phyloP scores from a whole-genome alignment of 768 basidiomycete species.

The Gloeostereum incarnatum region DNA sequence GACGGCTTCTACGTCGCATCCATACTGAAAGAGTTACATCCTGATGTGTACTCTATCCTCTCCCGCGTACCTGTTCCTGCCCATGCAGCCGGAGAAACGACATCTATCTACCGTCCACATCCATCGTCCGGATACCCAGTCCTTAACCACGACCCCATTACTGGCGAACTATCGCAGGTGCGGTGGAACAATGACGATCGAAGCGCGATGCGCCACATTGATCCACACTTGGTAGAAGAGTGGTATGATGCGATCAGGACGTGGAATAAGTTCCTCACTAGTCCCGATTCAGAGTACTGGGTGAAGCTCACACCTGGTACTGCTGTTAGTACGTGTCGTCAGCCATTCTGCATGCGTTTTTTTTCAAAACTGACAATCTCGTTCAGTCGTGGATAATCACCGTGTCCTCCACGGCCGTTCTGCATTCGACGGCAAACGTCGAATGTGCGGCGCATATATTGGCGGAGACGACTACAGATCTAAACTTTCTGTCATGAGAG shows the following conservation, averaged over 20 bases:
- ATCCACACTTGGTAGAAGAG: slow-evolving; percentile 52
- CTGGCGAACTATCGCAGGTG: slow-evolving; percentile 62
- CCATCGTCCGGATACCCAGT: slow-evolving; percentile 61
- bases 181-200: slow-evolving; percentile 95
- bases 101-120: slow-evolving; percentile 43
- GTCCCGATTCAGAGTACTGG: slow-evolving; percentile 86
- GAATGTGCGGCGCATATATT: slow-evolving; percentile 96
- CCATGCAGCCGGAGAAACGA: slow-evolving; percentile 81
- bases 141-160: slow-evolving; percentile 52
- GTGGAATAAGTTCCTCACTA: slow-evolving; percentile 72
- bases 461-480: slow-evolving; percentile 87
- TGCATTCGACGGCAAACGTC: slow-evolving; percentile 74
- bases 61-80: slow-evolving; percentile 62
- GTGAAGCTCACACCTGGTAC: slow-evolving; percentile 83
- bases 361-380: background rate
- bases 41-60: slow-evolving; percentile 60
- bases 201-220: slow-evolving; percentile 62
- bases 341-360: background rate
- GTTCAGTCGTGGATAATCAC: slow-evolving; percentile 81
- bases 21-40: slow-evolving; percentile 63
- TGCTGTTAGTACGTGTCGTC: slow-evolving; percentile 54
- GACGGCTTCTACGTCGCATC: slow-evolving; percentile 93
- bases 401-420: slow-evolving; percentile 94
- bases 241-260: slow-evolving; percentile 73
- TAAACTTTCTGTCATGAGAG: slow-evolving; percentile 56